Evolutionary conservation across 208 protist species (phyloP).

Genomic region (Kentomonas sorsogonicus): DNA sequence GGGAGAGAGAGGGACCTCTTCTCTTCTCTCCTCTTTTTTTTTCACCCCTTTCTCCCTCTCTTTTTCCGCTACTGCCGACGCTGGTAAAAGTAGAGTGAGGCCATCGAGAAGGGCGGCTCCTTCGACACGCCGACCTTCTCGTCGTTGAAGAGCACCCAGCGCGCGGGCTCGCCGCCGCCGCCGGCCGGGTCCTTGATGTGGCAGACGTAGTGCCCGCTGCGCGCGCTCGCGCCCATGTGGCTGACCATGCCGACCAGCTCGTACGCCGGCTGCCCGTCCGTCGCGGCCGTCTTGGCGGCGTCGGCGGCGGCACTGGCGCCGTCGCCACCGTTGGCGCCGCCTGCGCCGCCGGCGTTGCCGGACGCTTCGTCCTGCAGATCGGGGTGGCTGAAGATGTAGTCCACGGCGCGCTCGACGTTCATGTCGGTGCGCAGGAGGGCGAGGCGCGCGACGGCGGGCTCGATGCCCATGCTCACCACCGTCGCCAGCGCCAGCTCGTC

Average conservation of each 20-base stretch:
- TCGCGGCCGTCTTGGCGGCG: conserved; percentile 4
- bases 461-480: conserved; percentile 88
- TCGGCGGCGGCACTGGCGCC: background rate
- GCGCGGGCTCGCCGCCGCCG: no score
- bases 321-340: background rate
- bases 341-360: background rate
- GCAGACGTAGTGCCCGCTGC: conserved; percentile 89
- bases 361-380: conserved; percentile 57
- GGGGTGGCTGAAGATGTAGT: conserved; percentile 95
- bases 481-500: conserved; percentile 74
- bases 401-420: conserved; percentile 92
- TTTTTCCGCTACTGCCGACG: conserved; percentile 16
- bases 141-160: conserved; percentile 96
- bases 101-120: conserved; percentile 87
- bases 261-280: conserved; percentile 63
- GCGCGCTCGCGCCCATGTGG: conserved; percentile 87
- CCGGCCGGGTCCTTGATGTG: conserved; percentile 73
- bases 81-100: conserved; percentile 91
- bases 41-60: background rate
- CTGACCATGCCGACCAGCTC: conserved; percentile 84
- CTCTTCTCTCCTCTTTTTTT: conserved; percentile 10
- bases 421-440: conserved; percentile 84
- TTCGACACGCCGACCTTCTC: conserved; percentile 88
- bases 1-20: no score
- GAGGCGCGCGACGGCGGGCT: conserved; percentile 52